Evolutionary conservation across 2,329 filamentous ascomycete genomes (phyloP).

Genomic region (Colletotrichum simmondsii): DNA sequence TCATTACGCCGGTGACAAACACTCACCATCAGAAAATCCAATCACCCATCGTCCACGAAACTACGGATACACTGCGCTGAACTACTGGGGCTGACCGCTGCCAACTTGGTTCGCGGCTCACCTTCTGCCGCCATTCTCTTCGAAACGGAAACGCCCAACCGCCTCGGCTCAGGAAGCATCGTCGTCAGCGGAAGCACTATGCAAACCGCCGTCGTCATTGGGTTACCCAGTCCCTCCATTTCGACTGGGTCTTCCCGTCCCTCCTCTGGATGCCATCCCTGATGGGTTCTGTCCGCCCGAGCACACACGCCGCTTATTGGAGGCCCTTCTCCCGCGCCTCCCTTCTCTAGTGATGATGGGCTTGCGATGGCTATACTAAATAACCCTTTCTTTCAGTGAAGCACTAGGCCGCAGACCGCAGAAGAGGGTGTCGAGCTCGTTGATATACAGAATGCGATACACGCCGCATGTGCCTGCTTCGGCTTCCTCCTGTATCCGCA

Average conservation of each 20-base stretch:
- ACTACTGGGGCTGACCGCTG: not conserved
- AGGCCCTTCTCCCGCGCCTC: not conserved
- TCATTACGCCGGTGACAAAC: constrained; percentile 4
- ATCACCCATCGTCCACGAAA: constrained; percentile 8
- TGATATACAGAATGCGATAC: not conserved
- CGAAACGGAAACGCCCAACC: not conserved
- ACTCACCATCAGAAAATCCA: constrained; percentile 4
- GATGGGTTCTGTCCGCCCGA: not conserved
- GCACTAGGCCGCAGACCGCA: not conserved
- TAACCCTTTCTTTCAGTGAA: not conserved
- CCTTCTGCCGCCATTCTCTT: not conserved
- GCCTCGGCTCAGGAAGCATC: constrained; percentile 5
- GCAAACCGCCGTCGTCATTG: constrained; percentile 17
- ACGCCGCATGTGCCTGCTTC: constrained; percentile 1
- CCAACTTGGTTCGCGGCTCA: not conserved
- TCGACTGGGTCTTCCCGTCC: constrained; percentile 21
- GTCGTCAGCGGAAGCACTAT: not conserved
- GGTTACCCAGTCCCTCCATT: not conserved
- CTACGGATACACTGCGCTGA: not conserved
- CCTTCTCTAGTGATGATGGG: not conserved
- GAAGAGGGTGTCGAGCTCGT: not conserved
- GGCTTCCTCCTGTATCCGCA: too few species aligned
- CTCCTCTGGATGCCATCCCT: constrained; percentile 20
- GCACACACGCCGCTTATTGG: not conserved
- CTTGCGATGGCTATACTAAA: not conserved